A percentile compares a stretch with the other conserved stretches of the same genome.
Conservation (phyloP, 1,284 basidiomycete species). For the Melampsora larici-populina region DNA sequence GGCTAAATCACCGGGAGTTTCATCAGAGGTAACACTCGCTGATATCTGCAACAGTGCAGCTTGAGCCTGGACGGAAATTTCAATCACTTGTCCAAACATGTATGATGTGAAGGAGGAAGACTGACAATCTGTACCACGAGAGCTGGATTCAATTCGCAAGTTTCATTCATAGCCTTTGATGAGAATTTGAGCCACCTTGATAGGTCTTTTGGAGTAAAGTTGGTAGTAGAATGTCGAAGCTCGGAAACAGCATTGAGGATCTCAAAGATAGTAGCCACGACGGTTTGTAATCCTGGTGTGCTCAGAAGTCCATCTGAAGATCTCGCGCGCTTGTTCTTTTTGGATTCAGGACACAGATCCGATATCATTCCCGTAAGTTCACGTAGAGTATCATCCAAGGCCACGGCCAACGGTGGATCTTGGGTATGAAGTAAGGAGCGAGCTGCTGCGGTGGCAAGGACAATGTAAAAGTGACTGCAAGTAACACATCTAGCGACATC, state of each 20-base stretch:
- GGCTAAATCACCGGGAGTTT: neutral
- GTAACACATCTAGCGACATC: neutral
- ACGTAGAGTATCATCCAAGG: neutral
- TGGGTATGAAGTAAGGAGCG: slow-evolving; percentile 17
- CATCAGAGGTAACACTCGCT: neutral
- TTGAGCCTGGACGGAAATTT: neutral
- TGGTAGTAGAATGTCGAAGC: neutral
- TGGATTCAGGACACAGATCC: neutral
- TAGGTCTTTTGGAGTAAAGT: neutral
- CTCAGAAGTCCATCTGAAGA: neutral
- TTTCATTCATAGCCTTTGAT: neutral
- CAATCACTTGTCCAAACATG: neutral
- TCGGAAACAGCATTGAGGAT: neutral
- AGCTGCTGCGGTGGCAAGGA: too few species aligned
- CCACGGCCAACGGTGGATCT: neutral
- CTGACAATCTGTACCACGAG: neutral
- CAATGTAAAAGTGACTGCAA: slow-evolving; percentile 14
- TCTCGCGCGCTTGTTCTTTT: neutral
- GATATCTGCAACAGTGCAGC: neutral
- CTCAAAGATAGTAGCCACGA: neutral
- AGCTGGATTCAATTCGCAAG: neutral
- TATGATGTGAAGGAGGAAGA: neutral
- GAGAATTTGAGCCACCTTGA: neutral
- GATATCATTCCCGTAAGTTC: neutral
- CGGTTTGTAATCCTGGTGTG: neutral